Evolutionary conservation across 352 stramenopile genomes (phyloP).

Genomic region (Pythium brachiatum): DNA sequence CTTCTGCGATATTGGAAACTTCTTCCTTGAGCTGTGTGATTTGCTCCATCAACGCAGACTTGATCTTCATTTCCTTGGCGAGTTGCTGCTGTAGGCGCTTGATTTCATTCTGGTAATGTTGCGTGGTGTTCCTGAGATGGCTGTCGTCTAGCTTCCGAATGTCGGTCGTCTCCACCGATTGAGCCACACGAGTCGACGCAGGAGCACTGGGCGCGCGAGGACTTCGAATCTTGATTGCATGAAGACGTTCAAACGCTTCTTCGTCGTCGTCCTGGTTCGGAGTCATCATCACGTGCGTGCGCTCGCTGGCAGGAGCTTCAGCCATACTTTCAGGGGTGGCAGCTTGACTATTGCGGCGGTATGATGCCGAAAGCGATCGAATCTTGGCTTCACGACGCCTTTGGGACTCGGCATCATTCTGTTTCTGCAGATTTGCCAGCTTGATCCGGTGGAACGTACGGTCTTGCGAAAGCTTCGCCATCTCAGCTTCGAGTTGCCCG

Average conservation of each 20-base stretch:
- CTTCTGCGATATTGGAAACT: neutral
- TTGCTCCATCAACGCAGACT: constrained; percentile 44
- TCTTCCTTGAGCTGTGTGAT: constrained; percentile 33
- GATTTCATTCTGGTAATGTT: constrained; percentile 71
- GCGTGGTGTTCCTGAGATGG: constrained; percentile 39
- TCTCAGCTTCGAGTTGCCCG: constrained; percentile 44
- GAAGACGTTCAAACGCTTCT: constrained; percentile 33
- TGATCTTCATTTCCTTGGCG: constrained; percentile 43
- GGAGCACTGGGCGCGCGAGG: neutral
- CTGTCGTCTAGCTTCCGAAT: constrained; percentile 2
- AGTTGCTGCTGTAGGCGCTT: constrained; percentile 62
- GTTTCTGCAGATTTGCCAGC: constrained; percentile 40
- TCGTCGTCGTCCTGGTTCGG: constrained; percentile 37
- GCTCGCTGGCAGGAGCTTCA: neutral
- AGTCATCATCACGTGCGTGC: neutral
- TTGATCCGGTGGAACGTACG: constrained; percentile 46
- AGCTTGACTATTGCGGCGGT: constrained; percentile 18
- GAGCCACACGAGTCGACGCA: neutral
- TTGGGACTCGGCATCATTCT: constrained; percentile 37
- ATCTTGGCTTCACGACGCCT: constrained; percentile 49
- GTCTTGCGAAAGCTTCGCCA: constrained; percentile 47
- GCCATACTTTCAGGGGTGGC: neutral
- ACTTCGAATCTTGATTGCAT: constrained; percentile 30
- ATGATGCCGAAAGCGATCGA: constrained; percentile 42
- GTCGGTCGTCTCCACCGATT: constrained; percentile 15